Base-by-base conservation (phyloP, 345 rosid species). In the Citrus trifoliata region DNA sequence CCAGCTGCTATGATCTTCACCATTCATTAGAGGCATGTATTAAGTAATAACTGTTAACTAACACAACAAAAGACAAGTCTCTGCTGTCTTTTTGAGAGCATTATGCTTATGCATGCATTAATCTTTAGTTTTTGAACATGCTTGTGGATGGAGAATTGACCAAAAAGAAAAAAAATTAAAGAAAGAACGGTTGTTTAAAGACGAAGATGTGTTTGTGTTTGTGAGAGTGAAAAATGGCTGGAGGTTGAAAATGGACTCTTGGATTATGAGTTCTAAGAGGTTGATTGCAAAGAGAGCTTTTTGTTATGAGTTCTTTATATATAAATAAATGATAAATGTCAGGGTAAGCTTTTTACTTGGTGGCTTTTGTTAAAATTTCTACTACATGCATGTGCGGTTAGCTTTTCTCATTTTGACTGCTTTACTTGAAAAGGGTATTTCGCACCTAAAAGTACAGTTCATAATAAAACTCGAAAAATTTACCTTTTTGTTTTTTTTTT, bases 1-100 rank as follows among this genome's bases (percentile, higher is more conserved):
- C 80, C 86, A 74, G 70, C 71, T 65, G 68, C 76, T 42, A 46
- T 48, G 78, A 32, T 48, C 48, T 35, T 72, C 71, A 48, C 74
- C 80, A 53, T 78, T 74, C 86, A 83, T 80, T 46, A 27, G 35
- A 48, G n/a, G 28, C 59, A 53, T 6, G n/a, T 16, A 24, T 30
- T 73, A 42, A 37, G 10, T 35, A 32, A 22, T 19, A 25, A 21
- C 18, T 12, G 5, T 46, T 46, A 46, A 13, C 51, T 13, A 12
- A 46, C 51, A 46, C 18, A 12, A 3, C 19, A 46, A 60, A 22
- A 48, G 30, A 64, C n/a, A 51, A 32, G 22, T n/a, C 56, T 38
- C 25, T 30, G 7, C 33, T 69, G 58, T 22, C 10, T 35, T 58
- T 40, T n/a, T 27, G 9, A 73, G 35, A 24, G 16, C 76, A 37